phyloP scores from a whole-genome alignment of 2,329 filamentous ascomycete genomes.

The Dactylonectria macrodidyma region DNA sequence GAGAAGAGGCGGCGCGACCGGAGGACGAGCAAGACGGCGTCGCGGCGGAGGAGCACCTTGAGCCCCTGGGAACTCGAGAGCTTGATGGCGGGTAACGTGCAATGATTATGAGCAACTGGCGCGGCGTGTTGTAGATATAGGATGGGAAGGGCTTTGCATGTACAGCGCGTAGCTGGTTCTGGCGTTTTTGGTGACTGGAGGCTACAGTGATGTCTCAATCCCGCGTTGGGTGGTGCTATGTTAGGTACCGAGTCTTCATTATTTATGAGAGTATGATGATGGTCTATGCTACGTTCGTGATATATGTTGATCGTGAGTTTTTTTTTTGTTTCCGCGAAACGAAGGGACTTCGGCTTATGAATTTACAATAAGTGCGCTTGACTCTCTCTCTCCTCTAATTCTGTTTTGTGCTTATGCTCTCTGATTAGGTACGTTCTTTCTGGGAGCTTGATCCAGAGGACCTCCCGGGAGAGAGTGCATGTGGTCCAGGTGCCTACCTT shows the following conservation, averaged over 20 bases:
- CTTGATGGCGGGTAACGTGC: slow-evolving; percentile 67
- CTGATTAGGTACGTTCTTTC: too few relatives aligned
- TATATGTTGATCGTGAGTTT: background rate
- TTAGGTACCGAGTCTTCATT: background rate
- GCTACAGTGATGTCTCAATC: background rate
- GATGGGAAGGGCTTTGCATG: slow-evolving; percentile 34
- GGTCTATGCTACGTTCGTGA: background rate
- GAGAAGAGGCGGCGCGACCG: slow-evolving; percentile 66
- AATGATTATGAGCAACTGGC: slow-evolving; percentile 47
- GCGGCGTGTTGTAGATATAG: slow-evolving; percentile 26
- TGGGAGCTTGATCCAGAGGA: too few relatives aligned
- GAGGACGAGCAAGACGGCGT: slow-evolving; percentile 69
- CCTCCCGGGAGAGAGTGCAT: too few relatives aligned
- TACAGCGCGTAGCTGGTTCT: slow-evolving; percentile 33
- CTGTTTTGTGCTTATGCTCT: too few relatives aligned
- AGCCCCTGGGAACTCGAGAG: slow-evolving; percentile 82
- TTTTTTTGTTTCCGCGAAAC: too few relatives aligned
- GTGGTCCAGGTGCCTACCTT: too few relatives aligned
- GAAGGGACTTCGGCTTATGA: too few relatives aligned
- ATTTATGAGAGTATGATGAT: slow-evolving; percentile 3
- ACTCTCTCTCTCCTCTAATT: too few relatives aligned
- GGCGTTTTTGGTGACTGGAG: slow-evolving; percentile 42
- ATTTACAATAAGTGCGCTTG: too few relatives aligned
- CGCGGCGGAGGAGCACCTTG: slow-evolving; percentile 80
- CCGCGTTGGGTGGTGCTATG: background rate